Evolutionary conservation across 306 rosid species (phyloP), one percentile per base, ranked within the genome.

Genomic region (Mucuna pruriens): DNA sequence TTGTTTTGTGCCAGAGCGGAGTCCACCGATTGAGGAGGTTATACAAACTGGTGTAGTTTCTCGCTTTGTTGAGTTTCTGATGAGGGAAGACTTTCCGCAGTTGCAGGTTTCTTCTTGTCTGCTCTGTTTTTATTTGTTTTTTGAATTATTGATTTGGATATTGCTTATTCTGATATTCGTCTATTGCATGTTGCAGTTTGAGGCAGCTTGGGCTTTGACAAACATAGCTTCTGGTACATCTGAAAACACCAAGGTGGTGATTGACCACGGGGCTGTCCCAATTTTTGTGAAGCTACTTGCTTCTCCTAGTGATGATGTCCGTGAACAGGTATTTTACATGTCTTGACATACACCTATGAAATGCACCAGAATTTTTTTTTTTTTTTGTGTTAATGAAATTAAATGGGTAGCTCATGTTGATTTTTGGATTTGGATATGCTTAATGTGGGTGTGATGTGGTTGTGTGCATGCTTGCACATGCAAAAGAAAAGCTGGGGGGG

Each of bases 121-220:
- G 44, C 0, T 77, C 4, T 58, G 33, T 33, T 36, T 71, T 10
- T 57, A 0, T 44, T 63, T 42, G 61, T 29, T 10, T 17, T 1
- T 15, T 4, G 51, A 6, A 11, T 49, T 2, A 4, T 9, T 45
- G 0, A 61, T 22, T 31, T 6, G 5, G 17, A 36, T 76, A 31
- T 67, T 34, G 13, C 36, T 51, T 60, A 11, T 46, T 39, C 4
- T 26, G 63, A 3, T 61, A 20, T 57, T 83, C 58, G 16, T 64
- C 3, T 39, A 31, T 54, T 61, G 60, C 9, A 65, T 80, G 51
- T 5, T 90, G 83, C 85, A 93, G 99, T 96, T 96, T 81, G 99
- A 96, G 83, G 98, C 99, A 15, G 98, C 99, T 49, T 96, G 99
- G 98, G 99, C 99, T 80, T 87, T 96, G 82, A 96, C 99, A 54